Evolutionary conservation across 2,329 filamentous ascomycete genomes (phyloP).

Genomic region (Aplosporella prunicola): DNA sequence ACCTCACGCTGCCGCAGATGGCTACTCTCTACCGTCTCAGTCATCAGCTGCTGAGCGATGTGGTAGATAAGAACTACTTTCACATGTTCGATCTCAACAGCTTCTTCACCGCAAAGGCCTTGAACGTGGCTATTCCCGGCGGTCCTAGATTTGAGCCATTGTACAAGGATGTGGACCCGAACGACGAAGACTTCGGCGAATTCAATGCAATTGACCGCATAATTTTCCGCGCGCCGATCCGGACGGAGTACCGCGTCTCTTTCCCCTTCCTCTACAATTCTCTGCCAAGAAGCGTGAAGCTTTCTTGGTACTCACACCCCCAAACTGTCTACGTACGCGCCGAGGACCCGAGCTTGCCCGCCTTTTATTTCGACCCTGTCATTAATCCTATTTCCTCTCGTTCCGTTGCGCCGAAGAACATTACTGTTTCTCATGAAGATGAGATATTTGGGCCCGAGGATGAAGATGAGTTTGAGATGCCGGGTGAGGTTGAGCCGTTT

Average conservation of each 20-base stretch:
- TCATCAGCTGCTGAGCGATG: slow-evolving; percentile 79
- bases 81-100: slow-evolving; percentile 94
- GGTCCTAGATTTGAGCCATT: slow-evolving; percentile 93
- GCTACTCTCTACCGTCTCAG: slow-evolving; percentile 88
- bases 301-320: slow-evolving; percentile 89
- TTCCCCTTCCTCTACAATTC: slow-evolving; percentile 97
- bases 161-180: slow-evolving; percentile 97
- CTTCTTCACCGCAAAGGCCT: slow-evolving; percentile 89
- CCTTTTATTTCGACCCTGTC: slow-evolving; percentile 95
- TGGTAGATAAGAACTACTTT: slow-evolving; percentile 94
- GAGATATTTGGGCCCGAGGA: slow-evolving; percentile 82
- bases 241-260: slow-evolving; percentile 90
- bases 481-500: slow-evolving; percentile 74
- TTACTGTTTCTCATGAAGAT: slow-evolving; percentile 87
- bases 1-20: slow-evolving; percentile 88
- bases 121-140: slow-evolving; percentile 96
- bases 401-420: slow-evolving; percentile 86
- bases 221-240: slow-evolving; percentile 90
- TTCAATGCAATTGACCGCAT: slow-evolving; percentile 99
- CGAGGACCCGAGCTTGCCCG: slow-evolving; percentile 80
- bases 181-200: slow-evolving; percentile 97
- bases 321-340: slow-evolving; percentile 85
- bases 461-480: slow-evolving; percentile 78
- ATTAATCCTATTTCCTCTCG: slow-evolving; percentile 97
- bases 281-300: slow-evolving; percentile 81